A percentile compares a stretch with the other conserved stretches of the same genome.
phyloP scores from a whole-genome alignment of 2,329 filamentous ascomycete genomes.

The Lachnellula arida region DNA sequence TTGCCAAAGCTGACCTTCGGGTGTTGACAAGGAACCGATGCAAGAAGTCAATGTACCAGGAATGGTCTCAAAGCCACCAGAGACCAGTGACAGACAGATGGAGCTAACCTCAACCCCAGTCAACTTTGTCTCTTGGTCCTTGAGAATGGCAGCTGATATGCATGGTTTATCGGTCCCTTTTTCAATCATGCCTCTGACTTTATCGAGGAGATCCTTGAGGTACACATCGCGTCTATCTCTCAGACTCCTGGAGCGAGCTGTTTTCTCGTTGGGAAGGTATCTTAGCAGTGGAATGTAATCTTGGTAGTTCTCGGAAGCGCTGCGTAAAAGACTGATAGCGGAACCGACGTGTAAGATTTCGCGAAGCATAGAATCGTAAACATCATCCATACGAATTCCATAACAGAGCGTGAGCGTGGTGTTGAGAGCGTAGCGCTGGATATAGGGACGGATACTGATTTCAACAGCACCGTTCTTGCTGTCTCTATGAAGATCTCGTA shows the following conservation, averaged over 20 bases:
- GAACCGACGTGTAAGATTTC: slow-evolving; percentile 75
- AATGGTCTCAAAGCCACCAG: slow-evolving; percentile 78
- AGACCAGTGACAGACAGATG: slow-evolving; percentile 78
- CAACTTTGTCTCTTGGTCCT: slow-evolving; percentile 57
- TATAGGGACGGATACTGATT: slow-evolving; percentile 66
- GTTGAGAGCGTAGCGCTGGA: slow-evolving; percentile 72
- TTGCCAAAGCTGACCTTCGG: slow-evolving; percentile 59
- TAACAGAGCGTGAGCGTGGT: slow-evolving; percentile 76
- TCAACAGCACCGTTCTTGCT: slow-evolving; percentile 54
- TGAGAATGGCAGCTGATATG: slow-evolving; percentile 63
- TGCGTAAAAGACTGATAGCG: slow-evolving; percentile 69
- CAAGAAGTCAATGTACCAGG: slow-evolving; percentile 53
- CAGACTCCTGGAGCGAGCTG: slow-evolving; percentile 58
- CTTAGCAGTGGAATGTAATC: slow-evolving; percentile 77
- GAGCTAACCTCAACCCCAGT: slow-evolving; percentile 71
- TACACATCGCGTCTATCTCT: slow-evolving; percentile 65
- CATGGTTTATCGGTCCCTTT: slow-evolving; percentile 63
- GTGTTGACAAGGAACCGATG: slow-evolving; percentile 55
- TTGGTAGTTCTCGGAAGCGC: slow-evolving; percentile 78
- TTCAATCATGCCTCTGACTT: slow-evolving; percentile 55
- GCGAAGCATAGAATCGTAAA: slow-evolving; percentile 60
- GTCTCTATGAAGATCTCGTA: slow-evolving; percentile 66
- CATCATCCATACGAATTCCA: slow-evolving; percentile 68
- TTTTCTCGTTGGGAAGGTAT: slow-evolving; percentile 53
- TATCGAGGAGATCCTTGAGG: slow-evolving; percentile 52